phyloP scores from a whole-genome alignment of 768 basidiomycete species.

The Russula sp. region DNA sequence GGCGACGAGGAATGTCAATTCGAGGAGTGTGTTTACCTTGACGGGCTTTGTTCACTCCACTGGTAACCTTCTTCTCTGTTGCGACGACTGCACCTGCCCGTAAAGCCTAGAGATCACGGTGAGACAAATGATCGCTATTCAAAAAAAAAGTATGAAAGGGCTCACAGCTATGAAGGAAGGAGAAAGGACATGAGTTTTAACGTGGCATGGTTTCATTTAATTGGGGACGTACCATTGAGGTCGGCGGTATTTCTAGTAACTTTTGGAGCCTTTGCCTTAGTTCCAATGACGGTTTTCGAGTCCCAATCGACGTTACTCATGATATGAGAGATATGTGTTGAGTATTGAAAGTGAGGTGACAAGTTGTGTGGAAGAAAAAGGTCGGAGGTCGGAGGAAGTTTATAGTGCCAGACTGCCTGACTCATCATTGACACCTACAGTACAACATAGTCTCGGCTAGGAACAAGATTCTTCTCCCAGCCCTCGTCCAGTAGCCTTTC shows the following conservation, averaged over 20 bases:
- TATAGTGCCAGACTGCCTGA: neutral
- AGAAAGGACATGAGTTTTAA: constrained; percentile 24
- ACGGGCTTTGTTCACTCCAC: constrained; percentile 71
- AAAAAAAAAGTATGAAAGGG: neutral
- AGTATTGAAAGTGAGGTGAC: neutral
- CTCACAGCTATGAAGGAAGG: constrained; percentile 21
- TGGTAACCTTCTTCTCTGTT: constrained; percentile 74
- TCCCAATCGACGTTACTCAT: constrained; percentile 58
- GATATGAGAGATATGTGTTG: neutral
- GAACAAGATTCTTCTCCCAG: constrained; percentile 65
- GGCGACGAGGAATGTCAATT: neutral
- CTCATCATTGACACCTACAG: constrained; percentile 16
- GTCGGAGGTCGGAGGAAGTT: no score
- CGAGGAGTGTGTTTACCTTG: constrained; percentile 39
- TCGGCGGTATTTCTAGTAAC: constrained; percentile 57
- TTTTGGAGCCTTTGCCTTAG: constrained; percentile 55
- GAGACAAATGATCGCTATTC: neutral
- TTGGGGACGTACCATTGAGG: constrained; percentile 41
- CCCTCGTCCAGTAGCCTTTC: constrained; percentile 68
- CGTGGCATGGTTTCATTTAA: neutral
- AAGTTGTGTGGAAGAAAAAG: constrained; percentile 6
- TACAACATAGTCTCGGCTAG: constrained; percentile 30
- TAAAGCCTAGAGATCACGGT: constrained; percentile 50
- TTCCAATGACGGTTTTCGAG: constrained; percentile 64
- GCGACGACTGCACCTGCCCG: constrained; percentile 70